Base-by-base conservation (phyloP, 176 grass and related monocot species). In the Triticum timopheevii region DNA sequence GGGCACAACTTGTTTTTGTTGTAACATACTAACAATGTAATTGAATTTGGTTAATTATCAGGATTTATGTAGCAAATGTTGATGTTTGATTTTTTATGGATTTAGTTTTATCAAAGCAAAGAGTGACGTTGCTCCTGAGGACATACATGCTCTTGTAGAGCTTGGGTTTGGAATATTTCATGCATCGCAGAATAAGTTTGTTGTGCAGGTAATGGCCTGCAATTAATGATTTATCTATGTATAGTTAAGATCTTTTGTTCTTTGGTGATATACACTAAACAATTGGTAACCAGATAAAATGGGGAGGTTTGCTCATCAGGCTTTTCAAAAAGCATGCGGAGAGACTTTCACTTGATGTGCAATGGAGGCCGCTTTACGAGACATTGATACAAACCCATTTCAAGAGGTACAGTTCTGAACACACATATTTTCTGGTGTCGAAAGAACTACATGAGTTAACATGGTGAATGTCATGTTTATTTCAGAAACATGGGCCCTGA, bases 401-500 rank as follows among this genome's bases (percentile, higher is more conserved):
- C 88, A 98, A 98, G 89, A 94, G 84, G 96, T 94, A 76, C 80
- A 76, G 10, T 77, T 84, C 25, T 88, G 49, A 65, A 30, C 22
- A 33, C 69, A 69, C 22, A 47, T 5, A 27, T 78, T 69, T 79
- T 81, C 10, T 4, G 16, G 47, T 65, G 12, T 38, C 61, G 52
- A 85, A 83, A 76, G 22, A 45, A 62, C 78, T 47, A 69, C 10
- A 70, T 3, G 16, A 76, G 83, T 34, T 76, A 79, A 8, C 35
- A 80, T 69, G 30, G 72, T 9, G 20, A 82, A 74, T 87, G 61
- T 5, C 69, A 80, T 88, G 39, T 52, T 40, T 42, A 8, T 87
- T 85, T 76, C 93, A 98, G 96, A 88, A 98, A 98, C 80, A 94
- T 91, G 81, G 96, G 96, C 19, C 96, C 96, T 80, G 96, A 98